These are phyloP conservation scores for Chlorella sp. DNA, from an alignment of 139 green algal genomes.

Conservation along the genomic window DNA sequence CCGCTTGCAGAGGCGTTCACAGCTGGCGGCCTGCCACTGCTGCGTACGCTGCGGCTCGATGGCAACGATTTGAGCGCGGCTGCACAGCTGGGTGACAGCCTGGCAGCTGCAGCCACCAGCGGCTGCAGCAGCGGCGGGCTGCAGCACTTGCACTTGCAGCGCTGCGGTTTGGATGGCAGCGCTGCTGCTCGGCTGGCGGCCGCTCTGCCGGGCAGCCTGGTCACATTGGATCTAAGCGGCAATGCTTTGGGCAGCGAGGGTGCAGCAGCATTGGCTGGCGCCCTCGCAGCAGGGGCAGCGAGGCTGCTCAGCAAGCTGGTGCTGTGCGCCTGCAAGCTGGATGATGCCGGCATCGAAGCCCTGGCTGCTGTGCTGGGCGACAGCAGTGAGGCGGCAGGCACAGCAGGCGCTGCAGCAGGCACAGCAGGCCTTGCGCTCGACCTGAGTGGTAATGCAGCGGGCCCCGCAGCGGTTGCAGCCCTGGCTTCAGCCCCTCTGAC, in stretches of 20 bases:
- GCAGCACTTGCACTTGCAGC: slow-evolving; percentile 9
- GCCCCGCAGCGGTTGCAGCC: background rate
- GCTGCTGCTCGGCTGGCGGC: background rate
- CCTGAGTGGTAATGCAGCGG: slow-evolving; percentile 18
- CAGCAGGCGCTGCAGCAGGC: background rate
- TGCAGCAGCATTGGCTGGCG: background rate
- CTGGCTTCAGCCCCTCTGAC: slow-evolving; percentile 12
- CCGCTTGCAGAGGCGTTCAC: slow-evolving; percentile 1
- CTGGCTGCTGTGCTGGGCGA: background rate
- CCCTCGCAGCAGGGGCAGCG: background rate
- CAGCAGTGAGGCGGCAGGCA: background rate
- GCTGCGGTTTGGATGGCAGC: background rate
- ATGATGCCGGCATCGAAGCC: background rate
- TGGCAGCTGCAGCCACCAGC: background rate
- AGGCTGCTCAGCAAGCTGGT: slow-evolving; percentile 10
- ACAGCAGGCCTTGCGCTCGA: background rate
- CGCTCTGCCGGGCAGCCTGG: background rate
- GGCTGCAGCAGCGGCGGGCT: background rate
- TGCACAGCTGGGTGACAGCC: background rate
- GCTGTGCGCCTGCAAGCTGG: slow-evolving; percentile 14
- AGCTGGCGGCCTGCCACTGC: background rate
- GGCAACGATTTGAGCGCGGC: slow-evolving; percentile 13
- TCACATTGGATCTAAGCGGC: background rate
- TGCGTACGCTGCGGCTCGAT: slow-evolving; percentile 20
- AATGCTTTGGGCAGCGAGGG: slow-evolving; percentile 1